These are phyloP conservation scores for Eucalyptus microcorys DNA, from an alignment of 345 rosid genomes.

Conservation along the genomic window DNA sequence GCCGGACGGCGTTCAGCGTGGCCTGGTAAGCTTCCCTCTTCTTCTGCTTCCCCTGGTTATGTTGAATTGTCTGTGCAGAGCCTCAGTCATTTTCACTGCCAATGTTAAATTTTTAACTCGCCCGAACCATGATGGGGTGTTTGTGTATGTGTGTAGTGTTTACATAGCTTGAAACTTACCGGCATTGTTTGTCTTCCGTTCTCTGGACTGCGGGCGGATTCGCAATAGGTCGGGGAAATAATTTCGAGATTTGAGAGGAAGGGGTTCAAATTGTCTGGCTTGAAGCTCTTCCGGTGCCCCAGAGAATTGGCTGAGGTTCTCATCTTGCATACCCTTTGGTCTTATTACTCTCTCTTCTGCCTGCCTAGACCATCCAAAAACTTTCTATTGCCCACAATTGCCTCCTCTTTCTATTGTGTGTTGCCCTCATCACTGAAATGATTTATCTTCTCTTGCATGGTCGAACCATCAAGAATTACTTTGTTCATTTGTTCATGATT, in stretches of 20 bases:
- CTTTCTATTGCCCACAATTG: background rate
- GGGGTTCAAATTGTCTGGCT: conserved; percentile 72
- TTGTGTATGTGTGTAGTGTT: background rate
- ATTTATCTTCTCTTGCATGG: background rate
- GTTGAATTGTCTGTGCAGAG: background rate
- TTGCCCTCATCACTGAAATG: background rate
- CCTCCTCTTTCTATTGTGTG: background rate
- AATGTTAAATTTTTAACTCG: background rate
- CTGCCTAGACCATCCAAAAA: background rate
- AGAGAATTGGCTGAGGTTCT: conserved; percentile 83
- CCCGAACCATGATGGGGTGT: background rate
- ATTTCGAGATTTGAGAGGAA: conserved; percentile 94
- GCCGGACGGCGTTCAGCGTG: conserved; percentile 92
- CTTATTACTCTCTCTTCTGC: background rate
- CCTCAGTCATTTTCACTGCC: background rate
- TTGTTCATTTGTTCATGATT: background rate
- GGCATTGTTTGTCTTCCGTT: background rate
- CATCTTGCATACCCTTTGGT: background rate
- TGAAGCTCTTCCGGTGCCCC: conserved; percentile 85
- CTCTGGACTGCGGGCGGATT: background rate
- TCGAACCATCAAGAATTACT: background rate
- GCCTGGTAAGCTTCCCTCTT: conserved; percentile 52
- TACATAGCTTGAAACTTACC: background rate
- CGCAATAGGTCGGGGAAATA: conserved; percentile 83
- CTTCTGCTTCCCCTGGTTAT: background rate